A percentile compares a stretch with the other conserved stretches of the same genome.
Conservation (phyloP, 345 rosid genomes). For the Brassica carinata region DNA sequence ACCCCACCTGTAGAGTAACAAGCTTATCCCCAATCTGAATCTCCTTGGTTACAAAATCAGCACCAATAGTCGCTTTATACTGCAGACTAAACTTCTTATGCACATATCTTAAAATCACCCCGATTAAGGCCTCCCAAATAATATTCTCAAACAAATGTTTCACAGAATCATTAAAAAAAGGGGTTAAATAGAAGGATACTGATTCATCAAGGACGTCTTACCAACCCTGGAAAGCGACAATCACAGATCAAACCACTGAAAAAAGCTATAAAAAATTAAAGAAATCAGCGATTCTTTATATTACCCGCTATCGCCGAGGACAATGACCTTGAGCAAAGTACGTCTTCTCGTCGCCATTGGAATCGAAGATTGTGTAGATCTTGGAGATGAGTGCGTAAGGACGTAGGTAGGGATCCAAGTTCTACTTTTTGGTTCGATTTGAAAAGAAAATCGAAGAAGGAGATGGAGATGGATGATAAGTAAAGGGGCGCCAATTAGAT, state of each 20-base stretch:
- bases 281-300: not conserved
- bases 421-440: constrained; percentile 5
- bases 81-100: constrained; percentile 96
- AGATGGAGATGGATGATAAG: not conserved
- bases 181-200: constrained; percentile 63
- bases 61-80: constrained; percentile 98
- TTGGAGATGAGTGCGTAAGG: not conserved
- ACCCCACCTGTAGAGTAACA: constrained; percentile 81
- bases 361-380: constrained; percentile 17
- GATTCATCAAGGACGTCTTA: constrained; percentile 98
- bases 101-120: constrained; percentile 52
- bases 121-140: constrained; percentile 27
- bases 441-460: not conserved
- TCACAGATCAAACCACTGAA: constrained; percentile 20
- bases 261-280: not conserved
- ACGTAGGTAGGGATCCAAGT: constrained; percentile 18
- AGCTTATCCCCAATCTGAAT: constrained; percentile 91
- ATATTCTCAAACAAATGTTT: not conserved
- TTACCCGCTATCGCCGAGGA: constrained; percentile 99
- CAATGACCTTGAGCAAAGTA: constrained; percentile 97
- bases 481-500: too few relatives aligned
- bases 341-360: constrained; percentile 86
- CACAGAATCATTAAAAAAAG: constrained; percentile 19
- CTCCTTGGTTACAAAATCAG: constrained; percentile 98
- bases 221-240: constrained; percentile 69